phyloP scores from a whole-genome alignment of 1,284 basidiomycete species.

The Boletellus sp. region DNA sequence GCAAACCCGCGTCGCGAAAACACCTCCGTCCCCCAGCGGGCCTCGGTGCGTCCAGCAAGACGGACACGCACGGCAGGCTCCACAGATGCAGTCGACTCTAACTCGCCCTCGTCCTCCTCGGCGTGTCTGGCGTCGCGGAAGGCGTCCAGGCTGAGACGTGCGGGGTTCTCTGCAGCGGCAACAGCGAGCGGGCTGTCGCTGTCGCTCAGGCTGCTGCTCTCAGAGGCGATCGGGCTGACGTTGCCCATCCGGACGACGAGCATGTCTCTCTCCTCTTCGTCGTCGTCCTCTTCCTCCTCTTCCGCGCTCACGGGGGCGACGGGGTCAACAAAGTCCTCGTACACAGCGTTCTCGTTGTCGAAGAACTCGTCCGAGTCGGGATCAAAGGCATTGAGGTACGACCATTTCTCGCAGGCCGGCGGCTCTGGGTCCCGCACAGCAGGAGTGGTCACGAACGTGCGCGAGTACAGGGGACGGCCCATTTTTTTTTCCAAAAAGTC shows the following conservation, averaged over 20 bases:
- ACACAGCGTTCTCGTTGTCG: constrained; percentile 52
- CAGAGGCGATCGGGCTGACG: constrained; percentile 31
- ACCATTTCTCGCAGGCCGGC: constrained; percentile 55
- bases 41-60: constrained; percentile 16
- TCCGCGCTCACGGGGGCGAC: constrained; percentile 10
- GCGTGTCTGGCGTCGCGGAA: constrained; percentile 24
- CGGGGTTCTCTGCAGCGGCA: constrained; percentile 36
- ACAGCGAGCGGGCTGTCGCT: constrained; percentile 42
- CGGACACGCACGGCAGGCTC: constrained; percentile 26
- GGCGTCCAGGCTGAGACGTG: constrained; percentile 35
- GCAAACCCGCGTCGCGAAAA: constrained; percentile 1
- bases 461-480: constrained; percentile 69
- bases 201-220: constrained; percentile 36
- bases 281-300: constrained; percentile 24
- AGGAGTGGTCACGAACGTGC: constrained; percentile 38
- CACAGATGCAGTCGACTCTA: constrained; percentile 1
- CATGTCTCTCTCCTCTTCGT: constrained; percentile 21
- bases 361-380: constrained; percentile 81
- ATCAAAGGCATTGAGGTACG: constrained; percentile 64
- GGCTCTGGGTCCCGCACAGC: constrained; percentile 50
- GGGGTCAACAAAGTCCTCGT: constrained; percentile 61
- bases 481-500: constrained; percentile 33
- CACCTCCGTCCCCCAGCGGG: neutral
- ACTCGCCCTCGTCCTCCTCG: constrained; percentile 2
- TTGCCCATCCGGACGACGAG: constrained; percentile 28